phyloP scores from a whole-genome alignment of 495 filamentous ascomycete species.

The Neurospora hispaniola region DNA sequence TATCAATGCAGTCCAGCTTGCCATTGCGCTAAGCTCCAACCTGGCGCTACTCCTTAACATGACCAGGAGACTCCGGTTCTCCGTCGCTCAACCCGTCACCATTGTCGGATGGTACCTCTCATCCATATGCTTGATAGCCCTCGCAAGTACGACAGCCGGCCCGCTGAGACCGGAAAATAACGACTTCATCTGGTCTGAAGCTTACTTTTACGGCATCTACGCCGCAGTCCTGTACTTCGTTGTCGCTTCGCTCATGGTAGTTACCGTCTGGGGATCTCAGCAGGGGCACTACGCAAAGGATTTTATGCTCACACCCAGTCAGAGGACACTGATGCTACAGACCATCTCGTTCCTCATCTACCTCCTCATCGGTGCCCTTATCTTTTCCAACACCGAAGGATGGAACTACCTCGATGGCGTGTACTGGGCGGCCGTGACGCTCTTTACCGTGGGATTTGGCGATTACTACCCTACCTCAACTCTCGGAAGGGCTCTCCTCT shows the following conservation, averaged over 20 bases:
- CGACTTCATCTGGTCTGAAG: constrained; percentile 53
- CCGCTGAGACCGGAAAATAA: constrained; percentile 34
- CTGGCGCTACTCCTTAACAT: constrained; percentile 72
- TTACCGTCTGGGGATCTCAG: constrained; percentile 58
- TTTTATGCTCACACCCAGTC: constrained; percentile 60
- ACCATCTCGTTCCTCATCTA: constrained; percentile 72
- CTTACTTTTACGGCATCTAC: constrained; percentile 73
- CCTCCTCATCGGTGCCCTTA: constrained; percentile 58
- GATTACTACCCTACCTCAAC: constrained; percentile 48
- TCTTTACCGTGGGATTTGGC: constrained; percentile 77
- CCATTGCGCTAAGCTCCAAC: constrained; percentile 61
- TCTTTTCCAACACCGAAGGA: constrained; percentile 61
- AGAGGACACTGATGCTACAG: constrained; percentile 81
- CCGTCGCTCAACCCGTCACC: constrained; percentile 64
- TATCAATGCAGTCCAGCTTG: constrained; percentile 66
- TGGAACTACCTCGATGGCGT: constrained; percentile 73
- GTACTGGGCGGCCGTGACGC: constrained; percentile 75
- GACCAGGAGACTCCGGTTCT: constrained; percentile 64
- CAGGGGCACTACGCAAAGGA: constrained; percentile 54
- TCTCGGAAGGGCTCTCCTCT: constrained; percentile 54
- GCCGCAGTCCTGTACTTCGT: constrained; percentile 68
- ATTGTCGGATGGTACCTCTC: constrained; percentile 53
- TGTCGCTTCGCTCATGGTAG: constrained; percentile 55
- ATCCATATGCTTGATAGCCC: constrained; percentile 48
- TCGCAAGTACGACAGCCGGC: constrained; percentile 46